These are phyloP conservation scores for Aspergillus transmontanensis DNA, from an alignment of 2,329 filamentous ascomycete species.

Conservation along the genomic window DNA sequence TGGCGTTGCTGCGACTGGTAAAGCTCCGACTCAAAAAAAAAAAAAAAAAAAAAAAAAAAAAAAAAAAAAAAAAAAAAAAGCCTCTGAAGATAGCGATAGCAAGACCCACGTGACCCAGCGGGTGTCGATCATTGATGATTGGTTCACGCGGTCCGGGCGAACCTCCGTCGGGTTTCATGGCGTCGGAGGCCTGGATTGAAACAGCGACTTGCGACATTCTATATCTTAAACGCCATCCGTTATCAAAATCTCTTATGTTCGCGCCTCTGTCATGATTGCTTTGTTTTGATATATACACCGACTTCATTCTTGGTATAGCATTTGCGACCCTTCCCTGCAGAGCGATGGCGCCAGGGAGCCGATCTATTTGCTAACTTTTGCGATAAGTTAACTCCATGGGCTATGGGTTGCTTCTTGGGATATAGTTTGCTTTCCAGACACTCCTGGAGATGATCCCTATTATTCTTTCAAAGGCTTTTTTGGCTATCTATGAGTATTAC, in stretches of 20 bases:
- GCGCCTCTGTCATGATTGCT: constrained; percentile 1
- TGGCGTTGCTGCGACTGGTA: constrained; percentile 3
- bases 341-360: constrained; percentile 22
- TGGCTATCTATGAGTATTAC: constrained; percentile 31
- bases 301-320: constrained; percentile 3
- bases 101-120: constrained; percentile 32
- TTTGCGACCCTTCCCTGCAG: constrained; percentile 4
- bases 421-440: constrained; percentile 12
- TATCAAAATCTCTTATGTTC: neutral
- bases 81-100: constrained; percentile 29
- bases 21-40: constrained; percentile 11
- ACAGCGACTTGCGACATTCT: constrained; percentile 4
- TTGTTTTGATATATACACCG: constrained; percentile 3
- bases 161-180: constrained; percentile 34
- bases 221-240: constrained; percentile 3
- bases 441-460: constrained; percentile 39
- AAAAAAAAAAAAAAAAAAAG: constrained; percentile 28
- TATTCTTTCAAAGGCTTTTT: constrained; percentile 24
- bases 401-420: constrained; percentile 21
- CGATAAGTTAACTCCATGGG: constrained; percentile 21
- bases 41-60: constrained; percentile 25
- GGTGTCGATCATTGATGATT: constrained; percentile 29
- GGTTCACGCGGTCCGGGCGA: constrained; percentile 33
- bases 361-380: constrained; percentile 24
- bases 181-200: constrained; percentile 12